Base-by-base conservation (phyloP, 305 asterid genomes). In the Nicotiana rustica region DNA sequence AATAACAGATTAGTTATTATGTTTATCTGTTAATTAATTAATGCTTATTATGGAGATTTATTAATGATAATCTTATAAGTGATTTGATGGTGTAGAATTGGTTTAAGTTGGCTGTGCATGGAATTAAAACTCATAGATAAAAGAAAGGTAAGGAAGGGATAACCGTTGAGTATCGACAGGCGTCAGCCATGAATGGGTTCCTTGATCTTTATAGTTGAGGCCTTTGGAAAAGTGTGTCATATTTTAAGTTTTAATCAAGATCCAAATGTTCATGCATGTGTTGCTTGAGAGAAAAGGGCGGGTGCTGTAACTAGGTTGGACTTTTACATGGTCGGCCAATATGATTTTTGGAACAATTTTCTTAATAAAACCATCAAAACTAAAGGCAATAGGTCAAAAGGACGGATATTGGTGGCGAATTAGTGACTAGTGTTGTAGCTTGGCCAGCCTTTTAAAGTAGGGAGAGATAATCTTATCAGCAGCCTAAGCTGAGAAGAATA, bases 131-230 rank as follows among this genome's bases (percentile, higher is more conserved):
- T 67, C 75, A 64, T 64, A 82, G 77, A 79, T 80, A 78, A 77
- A 83, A 25, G 29, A 29, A 75, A 33, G 68, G 66, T 6, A 36
- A 33, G 47, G 33, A n/a, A 73, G 13, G 38, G 52, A 36, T 49
- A 4, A 41, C 25, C 55, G 0, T 36, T 9, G 31, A 36, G 56
- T 3, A 29, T 82, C 7, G 41, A 67, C 82, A 83, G 4, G 47
- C 66, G 67, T 77, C 62, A 82, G 76, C 75, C 85, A 75, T 77
- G n/a, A 80, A 80, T 56, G 61, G 68, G 38, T 71, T 41, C 78
- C 70, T 79, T 29, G 25, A 41, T 67, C 88, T 84, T 84, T 85
- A 86, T 71, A 85, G 78, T 80, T 80, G 31, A 78, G 75, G 90
- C 60, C 77, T 52, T 82, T 87, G 81, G 67, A 21, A 61, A 69